A percentile compares a stretch with the other conserved stretches of the same genome.
Conservation (phyloP, 1,284 basidiomycete species). For the Ganoderma leucocontextum region DNA sequence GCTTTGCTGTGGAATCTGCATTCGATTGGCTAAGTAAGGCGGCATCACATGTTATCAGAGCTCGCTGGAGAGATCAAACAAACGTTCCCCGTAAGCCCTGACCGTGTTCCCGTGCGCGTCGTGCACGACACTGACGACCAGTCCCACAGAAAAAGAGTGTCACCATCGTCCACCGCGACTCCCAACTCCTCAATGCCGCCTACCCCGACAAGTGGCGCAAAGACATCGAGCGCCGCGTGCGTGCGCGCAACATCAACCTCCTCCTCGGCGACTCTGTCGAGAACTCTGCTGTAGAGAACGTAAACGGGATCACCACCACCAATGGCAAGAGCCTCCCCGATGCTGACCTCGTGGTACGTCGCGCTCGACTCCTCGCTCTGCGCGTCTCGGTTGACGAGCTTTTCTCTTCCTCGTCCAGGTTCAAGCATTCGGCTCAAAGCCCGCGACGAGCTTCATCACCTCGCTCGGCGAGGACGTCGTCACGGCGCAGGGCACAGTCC, state of each 20-base stretch:
- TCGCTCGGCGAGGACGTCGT: conserved; percentile 54
- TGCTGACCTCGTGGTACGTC: conserved; percentile 66
- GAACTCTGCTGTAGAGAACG: conserved; percentile 39
- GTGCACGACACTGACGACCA: neutral
- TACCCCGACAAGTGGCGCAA: conserved; percentile 67
- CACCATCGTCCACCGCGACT: conserved; percentile 67
- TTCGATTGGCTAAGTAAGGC: conserved; percentile 5
- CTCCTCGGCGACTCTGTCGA: conserved; percentile 65
- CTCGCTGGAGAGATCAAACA: conserved; percentile 67
- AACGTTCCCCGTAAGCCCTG: conserved; percentile 47
- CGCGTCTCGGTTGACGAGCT: neutral
- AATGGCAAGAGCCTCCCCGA: conserved; percentile 56
- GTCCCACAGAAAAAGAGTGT: conserved; percentile 60
- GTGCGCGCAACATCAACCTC: conserved; percentile 56
- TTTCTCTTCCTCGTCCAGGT: conserved; percentile 46
- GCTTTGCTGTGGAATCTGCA: neutral
- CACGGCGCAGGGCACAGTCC: conserved; percentile 51
- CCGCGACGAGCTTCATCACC: conserved; percentile 59
- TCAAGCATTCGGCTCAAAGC: conserved; percentile 54
- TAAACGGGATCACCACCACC: conserved; percentile 54
- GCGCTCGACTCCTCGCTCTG: conserved; percentile 2
- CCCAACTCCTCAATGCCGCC: conserved; percentile 59
- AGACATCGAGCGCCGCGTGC: conserved; percentile 52
- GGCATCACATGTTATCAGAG: conserved; percentile 45
- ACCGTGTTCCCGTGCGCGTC: conserved; percentile 8